These are phyloP conservation scores for Phytophthora melonis DNA, from an alignment of 352 stramenopile species.

Conservation along the genomic window DNA sequence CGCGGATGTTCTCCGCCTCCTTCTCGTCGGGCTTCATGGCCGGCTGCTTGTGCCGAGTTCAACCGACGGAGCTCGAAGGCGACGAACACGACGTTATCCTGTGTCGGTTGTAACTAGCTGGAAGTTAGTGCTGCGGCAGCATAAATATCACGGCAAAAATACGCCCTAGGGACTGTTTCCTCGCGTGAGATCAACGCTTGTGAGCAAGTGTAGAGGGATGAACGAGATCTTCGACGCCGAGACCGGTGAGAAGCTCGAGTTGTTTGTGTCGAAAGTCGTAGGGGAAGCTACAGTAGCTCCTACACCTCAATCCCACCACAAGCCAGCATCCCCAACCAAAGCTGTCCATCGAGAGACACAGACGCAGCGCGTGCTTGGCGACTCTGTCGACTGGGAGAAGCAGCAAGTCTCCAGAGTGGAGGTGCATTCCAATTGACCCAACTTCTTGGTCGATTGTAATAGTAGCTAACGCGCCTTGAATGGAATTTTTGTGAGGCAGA, in stretches of 20 bases:
- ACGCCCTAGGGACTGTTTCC: background rate
- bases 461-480: background rate
- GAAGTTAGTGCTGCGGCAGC: slow-evolving; percentile 1
- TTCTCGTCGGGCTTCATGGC: slow-evolving; percentile 82
- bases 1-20: slow-evolving; percentile 91
- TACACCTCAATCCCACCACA: background rate
- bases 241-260: slow-evolving; percentile 63
- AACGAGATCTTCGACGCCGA: slow-evolving; percentile 68
- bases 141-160: slow-evolving; percentile 42
- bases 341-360: slow-evolving; percentile 62
- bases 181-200: background rate
- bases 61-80: slow-evolving; percentile 1
- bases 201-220: slow-evolving; percentile 11
- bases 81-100: slow-evolving; percentile 5
- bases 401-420: slow-evolving; percentile 57
- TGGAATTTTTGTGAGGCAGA: slow-evolving; percentile 36
- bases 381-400: slow-evolving; percentile 58
- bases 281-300: background rate
- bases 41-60: slow-evolving; percentile 40
- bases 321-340: slow-evolving; percentile 5
- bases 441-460: background rate
- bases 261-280: slow-evolving; percentile 27
- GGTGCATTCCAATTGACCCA: slow-evolving; percentile 34
- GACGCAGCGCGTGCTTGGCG: slow-evolving; percentile 59
- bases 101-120: slow-evolving; percentile 28